Base-by-base conservation (phyloP, 2,329 filamentous ascomycete species). In the Fusarium sp. region DNA sequence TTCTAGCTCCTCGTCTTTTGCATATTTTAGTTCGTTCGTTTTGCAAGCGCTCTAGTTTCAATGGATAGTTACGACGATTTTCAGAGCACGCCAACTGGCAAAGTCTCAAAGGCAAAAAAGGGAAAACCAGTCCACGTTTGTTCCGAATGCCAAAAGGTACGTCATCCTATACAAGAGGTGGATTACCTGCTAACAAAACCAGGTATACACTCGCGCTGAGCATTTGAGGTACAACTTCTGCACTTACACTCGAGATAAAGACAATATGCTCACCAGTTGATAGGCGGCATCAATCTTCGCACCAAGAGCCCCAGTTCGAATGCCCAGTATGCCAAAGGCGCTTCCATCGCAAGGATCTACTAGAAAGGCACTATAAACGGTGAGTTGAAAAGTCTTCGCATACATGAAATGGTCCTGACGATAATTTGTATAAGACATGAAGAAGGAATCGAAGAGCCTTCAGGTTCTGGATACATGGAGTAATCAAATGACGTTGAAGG, bases 301-400 rank as follows among this genome's bases (percentile, higher is more conserved):
- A 67, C 7, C 26, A 67, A 13, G 64, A 67, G 2, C 64, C 64
- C 8, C 64, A 67, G 7, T 66, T 58, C 14, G 61, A 67, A 35
- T 67, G 64, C 13, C 44, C 54, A 6, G 44, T 67, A n/a, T 67
- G 64, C 17, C 50, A 66, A 14, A 50, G 62, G 13, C 64, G 62
- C 2, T 67, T 67, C 3, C 45, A 66, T 59, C 51, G 64, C 11
- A 24, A 64, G 12, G 64, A 67, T 28, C 35, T 67, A 6, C 26
- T 67, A 20, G 64, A 66, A n/a, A 50, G 64, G 14, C 64, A 67
- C n/a, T 66, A 66, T 26, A 67, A 55, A 51, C 42, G 64, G 64
- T 67, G 15, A 15, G 61, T 64, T 22, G 6, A 17, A 18, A 17
- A 6, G 30, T 5, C n/a, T 28, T 11, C 2, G 8, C 22, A 6